These are phyloP conservation scores for Penicillium diatomitis DNA, from an alignment of 495 filamentous ascomycete genomes.

Conservation along the genomic window DNA sequence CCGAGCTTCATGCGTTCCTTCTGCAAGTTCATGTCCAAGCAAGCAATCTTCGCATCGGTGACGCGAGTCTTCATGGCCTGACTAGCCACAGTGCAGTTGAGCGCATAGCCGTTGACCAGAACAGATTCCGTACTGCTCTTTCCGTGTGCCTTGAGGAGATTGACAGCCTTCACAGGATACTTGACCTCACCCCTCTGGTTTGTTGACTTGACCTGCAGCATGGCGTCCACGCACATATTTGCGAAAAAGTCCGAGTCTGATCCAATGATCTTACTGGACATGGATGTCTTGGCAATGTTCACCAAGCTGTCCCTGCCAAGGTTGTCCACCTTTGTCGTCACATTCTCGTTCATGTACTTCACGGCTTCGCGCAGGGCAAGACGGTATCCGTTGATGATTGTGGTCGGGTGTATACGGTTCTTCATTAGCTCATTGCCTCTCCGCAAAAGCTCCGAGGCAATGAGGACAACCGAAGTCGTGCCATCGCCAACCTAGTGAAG, in stretches of 20 bases:
- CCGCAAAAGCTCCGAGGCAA: conserved; percentile 89
- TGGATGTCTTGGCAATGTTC: conserved; percentile 96
- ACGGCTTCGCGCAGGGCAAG: conserved; percentile 93
- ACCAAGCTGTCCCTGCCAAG: conserved; percentile 82
- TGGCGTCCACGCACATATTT: conserved; percentile 93
- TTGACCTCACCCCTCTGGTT: conserved; percentile 87
- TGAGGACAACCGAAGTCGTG: conserved; percentile 94
- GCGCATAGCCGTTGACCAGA: conserved; percentile 88
- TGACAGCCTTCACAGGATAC: conserved; percentile 98
- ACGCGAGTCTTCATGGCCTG: conserved; percentile 96
- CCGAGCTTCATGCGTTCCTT: conserved; percentile 99
- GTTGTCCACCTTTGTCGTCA: conserved; percentile 86
- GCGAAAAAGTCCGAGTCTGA: conserved; percentile 94
- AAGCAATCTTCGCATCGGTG: conserved; percentile 91
- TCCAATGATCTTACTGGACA: conserved; percentile 98
- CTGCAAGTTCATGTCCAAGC: conserved; percentile 95
- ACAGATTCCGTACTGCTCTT: conserved; percentile 84
- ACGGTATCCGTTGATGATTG: conserved; percentile 97
- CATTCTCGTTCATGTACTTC: conserved; percentile 97
- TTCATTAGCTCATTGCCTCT: conserved; percentile 97
- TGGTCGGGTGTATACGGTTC: conserved; percentile 99
- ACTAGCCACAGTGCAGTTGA: conserved; percentile 98
- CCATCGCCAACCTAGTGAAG: conserved; percentile 72
- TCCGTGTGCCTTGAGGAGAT: conserved; percentile 95
- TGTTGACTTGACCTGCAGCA: conserved; percentile 85